phyloP scores from a whole-genome alignment of 768 basidiomycete genomes.

The Gloeostereum incarnatum region DNA sequence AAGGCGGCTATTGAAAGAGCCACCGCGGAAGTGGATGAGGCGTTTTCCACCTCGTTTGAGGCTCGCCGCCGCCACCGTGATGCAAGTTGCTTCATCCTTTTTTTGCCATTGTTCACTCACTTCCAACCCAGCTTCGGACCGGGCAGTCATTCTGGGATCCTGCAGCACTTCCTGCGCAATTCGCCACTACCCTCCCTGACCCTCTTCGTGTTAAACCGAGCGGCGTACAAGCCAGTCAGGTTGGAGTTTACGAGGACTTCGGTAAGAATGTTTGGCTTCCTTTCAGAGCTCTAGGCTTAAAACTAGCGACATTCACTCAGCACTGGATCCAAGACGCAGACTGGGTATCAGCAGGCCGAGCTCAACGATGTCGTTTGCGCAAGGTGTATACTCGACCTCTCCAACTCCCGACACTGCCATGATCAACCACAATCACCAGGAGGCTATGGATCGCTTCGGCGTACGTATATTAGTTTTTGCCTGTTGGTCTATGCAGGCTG shows the following conservation, averaged over 20 bases:
- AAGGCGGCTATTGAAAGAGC: slow-evolving; percentile 98
- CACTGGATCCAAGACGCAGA: slow-evolving; percentile 49
- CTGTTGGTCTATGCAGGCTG: no score
- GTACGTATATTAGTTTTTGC: slow-evolving; percentile 30
- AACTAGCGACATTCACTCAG: slow-evolving; percentile 17
- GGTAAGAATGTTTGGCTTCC: slow-evolving; percentile 29
- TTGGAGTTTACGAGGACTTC: slow-evolving; percentile 94
- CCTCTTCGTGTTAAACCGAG: slow-evolving; percentile 76
- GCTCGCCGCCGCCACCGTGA: slow-evolving; percentile 81
- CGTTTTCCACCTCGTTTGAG: slow-evolving; percentile 75
- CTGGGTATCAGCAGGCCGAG: slow-evolving; percentile 57
- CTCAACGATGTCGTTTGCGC: slow-evolving; percentile 59
- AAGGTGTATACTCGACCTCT: slow-evolving; percentile 47
- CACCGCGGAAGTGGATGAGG: slow-evolving; percentile 87
- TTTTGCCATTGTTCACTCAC: not conserved
- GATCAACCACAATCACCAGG: slow-evolving; percentile 46
- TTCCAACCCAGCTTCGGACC: slow-evolving; percentile 40
- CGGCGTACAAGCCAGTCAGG: slow-evolving; percentile 76
- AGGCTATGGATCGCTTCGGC: slow-evolving; percentile 84
- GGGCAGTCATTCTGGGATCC: slow-evolving; percentile 88
- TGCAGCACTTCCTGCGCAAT: slow-evolving; percentile 58
- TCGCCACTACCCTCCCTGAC: slow-evolving; percentile 73
- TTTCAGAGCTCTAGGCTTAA: slow-evolving; percentile 4
- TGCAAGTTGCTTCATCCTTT: slow-evolving; percentile 27
- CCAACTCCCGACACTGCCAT: slow-evolving; percentile 48